These are phyloP conservation scores for Pleoardoris graminearum DNA, from an alignment of 2,329 filamentous ascomycete species.

Conservation along the genomic window DNA sequence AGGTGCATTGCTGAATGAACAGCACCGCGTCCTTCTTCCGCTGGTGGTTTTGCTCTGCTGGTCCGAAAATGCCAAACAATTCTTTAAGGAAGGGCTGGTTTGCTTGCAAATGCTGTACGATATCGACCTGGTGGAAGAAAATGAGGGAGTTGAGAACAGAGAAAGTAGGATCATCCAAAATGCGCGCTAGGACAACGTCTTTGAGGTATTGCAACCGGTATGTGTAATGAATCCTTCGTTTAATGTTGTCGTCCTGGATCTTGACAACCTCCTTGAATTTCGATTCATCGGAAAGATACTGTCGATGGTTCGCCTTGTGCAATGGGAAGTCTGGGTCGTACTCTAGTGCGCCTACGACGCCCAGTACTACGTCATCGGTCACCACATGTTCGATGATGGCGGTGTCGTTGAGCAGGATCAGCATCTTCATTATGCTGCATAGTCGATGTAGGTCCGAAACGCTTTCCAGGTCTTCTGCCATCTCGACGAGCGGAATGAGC, in stretches of 20 bases:
- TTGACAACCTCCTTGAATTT: constrained; percentile 95
- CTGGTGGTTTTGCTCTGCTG: constrained; percentile 64
- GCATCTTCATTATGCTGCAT: constrained; percentile 97
- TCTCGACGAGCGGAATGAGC: constrained; percentile 80
- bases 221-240: constrained; percentile 92
- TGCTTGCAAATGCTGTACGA: constrained; percentile 88
- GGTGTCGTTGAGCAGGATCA: constrained; percentile 93
- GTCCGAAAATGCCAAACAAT: constrained; percentile 81
- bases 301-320: constrained; percentile 95
- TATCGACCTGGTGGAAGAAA: constrained; percentile 98
- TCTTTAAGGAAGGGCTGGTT: constrained; percentile 80
- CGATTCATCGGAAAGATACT: constrained; percentile 85
- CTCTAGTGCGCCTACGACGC: constrained; percentile 92
- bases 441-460: constrained; percentile 83
- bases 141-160: constrained; percentile 96
- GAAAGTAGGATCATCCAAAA: constrained; percentile 96
- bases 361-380: constrained; percentile 83
- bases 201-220: constrained; percentile 96
- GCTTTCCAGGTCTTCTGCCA: constrained; percentile 90
- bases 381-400: constrained; percentile 93
- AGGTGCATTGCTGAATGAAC: constrained; percentile 95
- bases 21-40: constrained; percentile 92
- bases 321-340: constrained; percentile 98
- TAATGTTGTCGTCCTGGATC: constrained; percentile 80
- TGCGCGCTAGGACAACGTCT: constrained; percentile 94